Evolutionary conservation across 371 early-diverging fungal species (phyloP).

Genomic region (Mortierella sp.): DNA sequence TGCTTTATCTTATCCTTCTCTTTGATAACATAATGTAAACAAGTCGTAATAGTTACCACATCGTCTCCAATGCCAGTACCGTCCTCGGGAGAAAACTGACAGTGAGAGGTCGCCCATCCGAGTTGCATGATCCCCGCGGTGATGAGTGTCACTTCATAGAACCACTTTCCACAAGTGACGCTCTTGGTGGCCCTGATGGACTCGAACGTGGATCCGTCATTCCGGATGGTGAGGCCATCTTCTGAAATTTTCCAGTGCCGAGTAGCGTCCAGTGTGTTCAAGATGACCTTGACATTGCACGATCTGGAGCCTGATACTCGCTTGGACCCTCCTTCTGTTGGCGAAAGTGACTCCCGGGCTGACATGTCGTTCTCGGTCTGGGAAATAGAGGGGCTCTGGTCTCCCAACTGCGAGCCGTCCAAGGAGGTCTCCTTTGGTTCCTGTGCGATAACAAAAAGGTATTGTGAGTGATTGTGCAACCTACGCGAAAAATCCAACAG

Average conservation of each 20-base stretch:
- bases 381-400: slow-evolving; percentile 9
- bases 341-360: slow-evolving; percentile 7
- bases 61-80: slow-evolving; percentile 76
- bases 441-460: neutral
- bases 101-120: slow-evolving; percentile 74
- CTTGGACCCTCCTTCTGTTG: slow-evolving; percentile 3
- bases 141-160: slow-evolving; percentile 68
- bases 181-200: slow-evolving; percentile 58
- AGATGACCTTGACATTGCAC: slow-evolving; percentile 50
- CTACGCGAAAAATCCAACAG: neutral
- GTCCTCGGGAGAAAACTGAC: slow-evolving; percentile 75
- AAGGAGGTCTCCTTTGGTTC: neutral
- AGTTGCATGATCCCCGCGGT: slow-evolving; percentile 76
- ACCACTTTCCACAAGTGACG: slow-evolving; percentile 69
- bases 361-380: slow-evolving; percentile 24
- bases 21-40: neutral
- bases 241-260: slow-evolving; percentile 60
- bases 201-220: slow-evolving; percentile 58
- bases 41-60: slow-evolving; percentile 57
- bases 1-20: neutral
- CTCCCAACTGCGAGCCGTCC: neutral
- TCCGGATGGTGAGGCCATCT: slow-evolving; percentile 56
- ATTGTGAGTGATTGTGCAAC: neutral
- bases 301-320: neutral
- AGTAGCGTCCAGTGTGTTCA: slow-evolving; percentile 58